A percentile compares a stretch with the other conserved stretches of the same genome.
These are phyloP conservation scores for Pythium aquatile DNA, from an alignment of 352 stramenopile genomes.

Conservation along the genomic window DNA sequence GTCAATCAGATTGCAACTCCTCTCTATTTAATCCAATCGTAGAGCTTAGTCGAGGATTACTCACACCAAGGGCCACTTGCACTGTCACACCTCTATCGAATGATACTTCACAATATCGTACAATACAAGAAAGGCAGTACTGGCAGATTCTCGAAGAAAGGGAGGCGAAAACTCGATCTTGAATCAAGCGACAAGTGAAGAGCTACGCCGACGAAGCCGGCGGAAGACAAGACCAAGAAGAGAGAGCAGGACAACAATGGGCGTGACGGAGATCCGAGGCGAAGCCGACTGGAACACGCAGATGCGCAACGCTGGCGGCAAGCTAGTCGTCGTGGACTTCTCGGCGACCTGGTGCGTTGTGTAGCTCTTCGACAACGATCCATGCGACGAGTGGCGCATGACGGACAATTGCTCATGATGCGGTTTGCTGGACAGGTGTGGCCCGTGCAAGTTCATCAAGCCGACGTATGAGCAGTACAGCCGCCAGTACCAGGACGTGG, in stretches of 20 bases:
- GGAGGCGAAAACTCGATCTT: conserved; percentile 10
- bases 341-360: conserved; percentile 73
- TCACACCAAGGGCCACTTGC: neutral
- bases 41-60: conserved; percentile 19
- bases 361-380: neutral
- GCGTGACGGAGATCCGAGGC: conserved; percentile 66
- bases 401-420: neutral
- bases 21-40: conserved; percentile 20
- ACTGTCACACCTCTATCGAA: neutral
- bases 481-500: conserved; percentile 79
- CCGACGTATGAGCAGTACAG: conserved; percentile 80
- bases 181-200: neutral
- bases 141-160: conserved; percentile 38
- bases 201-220: neutral
- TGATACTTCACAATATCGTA: neutral
- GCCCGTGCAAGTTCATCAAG: conserved; percentile 87
- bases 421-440: conserved; percentile 37
- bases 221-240: neutral
- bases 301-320: conserved; percentile 70
- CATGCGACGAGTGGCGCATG: neutral
- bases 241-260: conserved; percentile 38
- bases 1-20: conserved; percentile 9
- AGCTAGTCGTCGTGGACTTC: conserved; percentile 90
- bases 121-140: conserved; percentile 3
- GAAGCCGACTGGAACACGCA: conserved; percentile 81